A percentile compares a stretch with the other conserved stretches of the same genome.
Conservation (phyloP, 2,329 filamentous ascomycete species). For the Aspergillus unguis region DNA sequence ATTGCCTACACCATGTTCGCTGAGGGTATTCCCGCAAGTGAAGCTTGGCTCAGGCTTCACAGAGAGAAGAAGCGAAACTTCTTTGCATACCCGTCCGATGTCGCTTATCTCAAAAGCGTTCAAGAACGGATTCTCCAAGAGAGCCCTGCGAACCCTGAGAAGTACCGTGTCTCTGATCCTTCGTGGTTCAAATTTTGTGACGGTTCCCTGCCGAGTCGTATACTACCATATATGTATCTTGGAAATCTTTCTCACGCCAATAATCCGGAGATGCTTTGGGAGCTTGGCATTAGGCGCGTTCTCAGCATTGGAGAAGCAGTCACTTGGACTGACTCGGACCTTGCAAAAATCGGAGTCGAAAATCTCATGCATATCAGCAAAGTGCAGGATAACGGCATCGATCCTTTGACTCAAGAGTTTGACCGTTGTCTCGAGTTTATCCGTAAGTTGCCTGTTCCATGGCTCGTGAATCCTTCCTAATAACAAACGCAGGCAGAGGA, state of each 20-base stretch:
- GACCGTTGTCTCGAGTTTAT: slow-evolving; percentile 85
- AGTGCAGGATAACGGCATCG: slow-evolving; percentile 95
- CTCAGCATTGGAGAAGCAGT: slow-evolving; percentile 89
- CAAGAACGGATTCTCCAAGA: slow-evolving; percentile 68
- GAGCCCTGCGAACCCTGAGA: slow-evolving; percentile 30
- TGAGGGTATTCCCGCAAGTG: slow-evolving; percentile 72
- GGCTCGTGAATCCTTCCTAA: not conserved
- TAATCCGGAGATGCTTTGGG: slow-evolving; percentile 76
- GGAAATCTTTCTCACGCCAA: slow-evolving; percentile 93
- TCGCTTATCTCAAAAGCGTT: slow-evolving; percentile 73
- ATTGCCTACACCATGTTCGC: slow-evolving; percentile 94
- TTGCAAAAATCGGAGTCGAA: slow-evolving; percentile 69
- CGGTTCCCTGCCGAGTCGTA: slow-evolving; percentile 83
- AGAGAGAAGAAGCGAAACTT: slow-evolving; percentile 81
- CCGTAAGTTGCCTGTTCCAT: slow-evolving; percentile 56
- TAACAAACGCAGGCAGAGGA: slow-evolving; percentile 64
- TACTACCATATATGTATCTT: slow-evolving; percentile 92
- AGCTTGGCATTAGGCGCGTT: slow-evolving; percentile 80
- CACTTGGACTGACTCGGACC: slow-evolving; percentile 70
- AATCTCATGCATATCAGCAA: slow-evolving; percentile 78
- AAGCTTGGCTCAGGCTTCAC: slow-evolving; percentile 86
- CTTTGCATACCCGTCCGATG: slow-evolving; percentile 91
- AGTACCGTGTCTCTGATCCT: slow-evolving; percentile 51
- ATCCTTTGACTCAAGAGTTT: slow-evolving; percentile 84
- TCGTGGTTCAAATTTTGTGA: slow-evolving; percentile 80